Conservation (phyloP, 2,329 filamentous ascomycete species). For the Ophiostoma fasciatum region DNA sequence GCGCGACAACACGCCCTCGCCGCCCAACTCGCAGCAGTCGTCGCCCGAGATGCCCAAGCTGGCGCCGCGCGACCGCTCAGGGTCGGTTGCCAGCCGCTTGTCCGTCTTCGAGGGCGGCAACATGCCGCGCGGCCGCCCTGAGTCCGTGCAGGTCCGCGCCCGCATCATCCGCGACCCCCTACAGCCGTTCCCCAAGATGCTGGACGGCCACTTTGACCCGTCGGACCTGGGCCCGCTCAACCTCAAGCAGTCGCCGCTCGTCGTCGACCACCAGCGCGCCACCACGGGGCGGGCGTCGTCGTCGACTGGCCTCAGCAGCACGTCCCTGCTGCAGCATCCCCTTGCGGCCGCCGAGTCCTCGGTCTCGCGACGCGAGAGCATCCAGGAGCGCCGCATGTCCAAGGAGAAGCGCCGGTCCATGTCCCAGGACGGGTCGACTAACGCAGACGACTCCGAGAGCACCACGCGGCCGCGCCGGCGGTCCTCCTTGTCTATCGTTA, state of each 20-base stretch:
- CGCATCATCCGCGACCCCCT: conserved; percentile 58
- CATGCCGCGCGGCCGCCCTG: conserved; percentile 36
- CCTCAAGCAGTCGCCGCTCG: conserved; percentile 42
- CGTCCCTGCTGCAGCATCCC: conserved; percentile 7
- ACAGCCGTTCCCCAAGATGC: conserved; percentile 24
- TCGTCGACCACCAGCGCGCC: conserved; percentile 40
- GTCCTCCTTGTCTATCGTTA: conserved; percentile 45
- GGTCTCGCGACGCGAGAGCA: conserved; percentile 25
- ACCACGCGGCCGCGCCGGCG: conserved; percentile 27
- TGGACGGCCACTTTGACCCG: conserved; percentile 26
- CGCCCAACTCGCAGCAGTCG: conserved; percentile 28
- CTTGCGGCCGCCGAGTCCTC: neutral
- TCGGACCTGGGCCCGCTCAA: conserved; percentile 33
- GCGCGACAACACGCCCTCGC: conserved; percentile 21
- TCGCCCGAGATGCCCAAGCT: conserved; percentile 28
- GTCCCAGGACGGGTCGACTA: conserved; percentile 18
- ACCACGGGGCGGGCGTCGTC: conserved; percentile 16
- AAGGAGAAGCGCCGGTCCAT: conserved; percentile 23
- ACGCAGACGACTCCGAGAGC: conserved; percentile 14
- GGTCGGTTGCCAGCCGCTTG: conserved; percentile 39
- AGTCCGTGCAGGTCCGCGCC: conserved; percentile 80
- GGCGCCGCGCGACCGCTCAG: conserved; percentile 30
- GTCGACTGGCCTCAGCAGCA: neutral
- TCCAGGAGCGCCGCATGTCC: conserved; percentile 33
- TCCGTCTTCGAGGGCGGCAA: conserved; percentile 38